Conservation (phyloP, 148 eudicot genomes). For the Chenopodium quinoa region DNA sequence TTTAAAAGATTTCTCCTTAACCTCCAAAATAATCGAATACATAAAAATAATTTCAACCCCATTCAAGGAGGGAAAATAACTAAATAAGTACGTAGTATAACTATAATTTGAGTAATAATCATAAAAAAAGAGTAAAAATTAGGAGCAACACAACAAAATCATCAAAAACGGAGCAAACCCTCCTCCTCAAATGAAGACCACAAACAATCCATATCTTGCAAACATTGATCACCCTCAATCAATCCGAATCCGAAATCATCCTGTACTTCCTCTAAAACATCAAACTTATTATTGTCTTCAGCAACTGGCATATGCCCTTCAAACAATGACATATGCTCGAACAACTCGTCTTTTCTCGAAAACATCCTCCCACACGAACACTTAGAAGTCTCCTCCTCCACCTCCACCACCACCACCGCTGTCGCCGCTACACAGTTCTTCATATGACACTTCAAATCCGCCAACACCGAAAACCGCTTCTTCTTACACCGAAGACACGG, state of each 20-base stretch:
- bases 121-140: not conserved
- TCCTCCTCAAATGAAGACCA: conserved; percentile 8
- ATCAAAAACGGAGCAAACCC: not conserved
- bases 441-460: conserved; percentile 69
- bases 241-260: not conserved
- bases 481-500: conserved; percentile 55
- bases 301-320: conserved; percentile 77
- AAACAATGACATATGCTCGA: conserved; percentile 67
- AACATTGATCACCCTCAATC: not conserved
- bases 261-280: not conserved
- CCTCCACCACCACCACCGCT: conserved; percentile 30
- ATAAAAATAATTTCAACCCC: too few relatives aligned
- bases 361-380: conserved; percentile 73
- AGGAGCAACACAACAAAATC: not conserved
- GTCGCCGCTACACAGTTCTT: conserved; percentile 37
- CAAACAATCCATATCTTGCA: not conserved
- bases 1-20: too few relatives aligned
- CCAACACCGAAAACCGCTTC: conserved; percentile 72
- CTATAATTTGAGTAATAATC: too few relatives aligned
- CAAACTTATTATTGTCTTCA: not conserved
- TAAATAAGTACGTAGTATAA: too few relatives aligned
- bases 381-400: conserved; percentile 49
- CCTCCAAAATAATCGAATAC: too few relatives aligned
- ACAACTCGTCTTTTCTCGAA: conserved; percentile 70
- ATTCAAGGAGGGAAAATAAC: too few relatives aligned